Base-by-base conservation (phyloP, 1,139 yeast species). In the Maudiozyma humilis region DNA sequence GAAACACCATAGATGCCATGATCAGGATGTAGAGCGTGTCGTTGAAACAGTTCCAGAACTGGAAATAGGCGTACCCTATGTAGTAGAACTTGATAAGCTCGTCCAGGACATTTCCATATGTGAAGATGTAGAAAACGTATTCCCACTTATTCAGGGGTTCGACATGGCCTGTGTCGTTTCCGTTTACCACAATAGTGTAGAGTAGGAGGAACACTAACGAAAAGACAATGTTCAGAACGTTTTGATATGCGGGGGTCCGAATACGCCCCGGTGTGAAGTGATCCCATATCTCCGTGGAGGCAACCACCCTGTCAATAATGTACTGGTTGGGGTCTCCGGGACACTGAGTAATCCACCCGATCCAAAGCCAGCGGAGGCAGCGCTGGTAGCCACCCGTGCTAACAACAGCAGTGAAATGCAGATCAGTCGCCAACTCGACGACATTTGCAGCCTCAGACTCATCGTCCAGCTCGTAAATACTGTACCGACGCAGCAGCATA, bases 301-400 rank as follows among this genome's bases (percentile, higher is more conserved):
- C 71, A 16, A 78, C 75, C 2, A 78, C 79, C 45, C 72, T 72
- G 61, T 82, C 85, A 48, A 80, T 58, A 31, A 78, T 80, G 55
- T 82, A 87, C 17, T 78, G 74, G 31, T 77, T 74, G 8, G 93
- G 87, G 57, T 84, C 85, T 15, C 62, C 63, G n/a, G 78, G 75
- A 33, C 83, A 75, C 63, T 86, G 95, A 38, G 83, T 72, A 49
- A 87, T 83, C 95, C 95, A 86, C 17, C 96, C 96, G 48, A 89
- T 69, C 96, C 96, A 87, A 44, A 87, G 65, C 95, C 95, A 87
- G 53, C 81, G 79, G 57, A 85, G 75, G 66, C 95, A 85, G 46
- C 95, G 68, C 63, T 87, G 95, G 62, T 78, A 87, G 0, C 95
- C 95, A 3, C 82, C 67, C 0, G 93, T 77, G 0, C 87, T 79